phyloP scores from a whole-genome alignment of 164 flowering plant genomes.

The Amborella trichopoda region DNA sequence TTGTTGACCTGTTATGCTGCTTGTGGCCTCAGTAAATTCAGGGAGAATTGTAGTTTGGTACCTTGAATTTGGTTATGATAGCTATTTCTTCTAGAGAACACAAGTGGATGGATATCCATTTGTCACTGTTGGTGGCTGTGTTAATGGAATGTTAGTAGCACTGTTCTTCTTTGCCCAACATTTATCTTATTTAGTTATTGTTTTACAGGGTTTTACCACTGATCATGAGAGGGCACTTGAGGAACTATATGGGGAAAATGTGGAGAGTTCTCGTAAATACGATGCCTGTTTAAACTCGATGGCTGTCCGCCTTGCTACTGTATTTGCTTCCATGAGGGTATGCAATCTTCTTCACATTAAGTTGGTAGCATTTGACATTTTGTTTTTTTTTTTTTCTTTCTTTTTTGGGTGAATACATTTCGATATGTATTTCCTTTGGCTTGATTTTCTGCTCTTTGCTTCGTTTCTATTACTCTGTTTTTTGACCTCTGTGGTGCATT shows the following conservation, averaged over 20 bases:
- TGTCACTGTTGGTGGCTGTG: too few species aligned
- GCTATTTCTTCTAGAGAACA: too few species aligned
- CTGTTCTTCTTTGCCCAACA: too few species aligned
- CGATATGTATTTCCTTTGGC: too few species aligned
- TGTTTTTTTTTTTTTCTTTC: neutral
- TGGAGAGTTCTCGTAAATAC: conserved; percentile 46
- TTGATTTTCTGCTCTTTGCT: too few species aligned
- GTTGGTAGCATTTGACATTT: neutral
- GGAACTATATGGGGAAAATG: conserved; percentile 71
- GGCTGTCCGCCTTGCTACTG: conserved; percentile 87
- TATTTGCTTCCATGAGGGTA: conserved; percentile 95
- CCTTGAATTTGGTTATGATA: too few species aligned
- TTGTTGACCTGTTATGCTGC: neutral
- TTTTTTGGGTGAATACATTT: neutral
- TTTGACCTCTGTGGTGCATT: too few species aligned
- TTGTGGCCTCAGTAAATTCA: neutral
- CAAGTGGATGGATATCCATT: too few species aligned
- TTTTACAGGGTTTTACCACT: conserved; percentile 71
- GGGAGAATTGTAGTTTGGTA: too few species aligned
- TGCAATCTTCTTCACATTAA: neutral
- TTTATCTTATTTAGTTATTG: too few species aligned
- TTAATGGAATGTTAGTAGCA: too few species aligned
- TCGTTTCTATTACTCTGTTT: too few species aligned
- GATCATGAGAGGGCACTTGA: conserved; percentile 82
- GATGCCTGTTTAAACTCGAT: conserved; percentile 66